Evolutionary conservation across 1,284 basidiomycete species (phyloP), one percentile per base, ranked within the genome.

Genomic region (Cryptococcus maquisensis): DNA sequence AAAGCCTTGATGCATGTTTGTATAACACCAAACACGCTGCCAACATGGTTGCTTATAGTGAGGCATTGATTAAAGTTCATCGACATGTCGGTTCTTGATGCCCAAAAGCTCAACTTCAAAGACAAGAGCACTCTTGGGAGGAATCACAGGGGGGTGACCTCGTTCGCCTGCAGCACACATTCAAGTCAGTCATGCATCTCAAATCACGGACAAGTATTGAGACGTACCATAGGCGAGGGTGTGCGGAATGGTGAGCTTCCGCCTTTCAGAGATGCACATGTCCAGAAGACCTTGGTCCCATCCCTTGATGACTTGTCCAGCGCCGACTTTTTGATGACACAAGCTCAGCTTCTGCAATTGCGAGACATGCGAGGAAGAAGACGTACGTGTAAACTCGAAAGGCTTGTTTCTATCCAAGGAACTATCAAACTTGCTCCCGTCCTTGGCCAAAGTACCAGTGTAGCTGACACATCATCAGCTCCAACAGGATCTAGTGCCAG

Each of bases 201-300:
- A 46, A 6, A 44, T 21, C 10, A 20, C 35, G 37, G 32, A 39
- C 35, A 38, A 10, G 26, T 24, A 51, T 35, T 36, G 45, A 41
- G 24, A 80, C 86, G 59, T 58, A 91, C 91, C 91, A 68, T 94
- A 95, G 13, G 84, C 91, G 76, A 85, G 78, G 48, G 79, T 60
- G 13, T 87, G 72, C 16, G 92, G 92, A 61, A 93, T 93, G 18
- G 86, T 90, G 60, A 97, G 82, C n/a, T 82, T 89, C 44, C 94
- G 86, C 80, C 92, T 93, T 80, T 98, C 94, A 55, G 84, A 81
- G 36, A 89, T 71, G 74, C 94, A 97, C 87, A 96, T 94, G 65
- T 80, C 79, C 16, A 79, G 64, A 16, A 82, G 66, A 16, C 81
- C 78, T 62, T 77, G 68, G 53, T 77, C 75, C 75, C 75, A 77